Base-by-base conservation (phyloP, 179 eudicot genomes). In the Pouteria campechiana region DNA sequence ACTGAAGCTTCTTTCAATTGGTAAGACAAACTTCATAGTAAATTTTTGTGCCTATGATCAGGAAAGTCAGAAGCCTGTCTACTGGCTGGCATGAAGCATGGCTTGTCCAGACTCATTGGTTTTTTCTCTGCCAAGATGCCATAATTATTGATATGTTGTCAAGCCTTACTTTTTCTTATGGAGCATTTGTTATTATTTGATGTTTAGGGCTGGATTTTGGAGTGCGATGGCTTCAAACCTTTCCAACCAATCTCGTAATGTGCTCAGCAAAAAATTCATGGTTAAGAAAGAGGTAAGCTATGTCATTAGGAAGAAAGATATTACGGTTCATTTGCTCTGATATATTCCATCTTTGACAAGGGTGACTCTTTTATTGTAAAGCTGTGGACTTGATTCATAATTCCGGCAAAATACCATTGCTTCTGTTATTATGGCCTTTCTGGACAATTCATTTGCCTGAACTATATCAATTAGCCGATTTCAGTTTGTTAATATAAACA, bases 1-100 rank as follows among this genome's bases (percentile, higher is more conserved):
- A 90, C 94, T 0, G 98, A 90, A 67, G 90, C 78, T n/a, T 86
- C 98, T 39, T 90, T 90, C 29, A 90, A 90, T 58, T 86, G 98
- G 98, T 90, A 30, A 56, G 81, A 55, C 25, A 43, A 37, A 37
- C 24, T 19, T 12, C 43, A 28, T 35, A 21, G n/a, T n/a, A n/a
- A n/a, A n/a, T n/a, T n/a, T n/a, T n/a, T n/a, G n/a, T n/a, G n/a
- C n/a, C n/a, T n/a, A n/a, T n/a, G n/a, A n/a, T n/a, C n/a, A n/a
- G n/a, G n/a, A n/a, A n/a, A n/a, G n/a, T n/a, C n/a, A n/a, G n/a
- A n/a, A n/a, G n/a, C n/a, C n/a, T n/a, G n/a, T n/a, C n/a, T n/a
- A n/a, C n/a, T n/a, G n/a, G n/a, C n/a, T n/a, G n/a, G n/a, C n/a
- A n/a, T n/a, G n/a, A n/a, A n/a, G n/a, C n/a, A n/a, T n/a, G n/a